These are phyloP conservation scores for Paulownia fortunei DNA, from an alignment of 257 asterid species.

Conservation along the genomic window DNA sequence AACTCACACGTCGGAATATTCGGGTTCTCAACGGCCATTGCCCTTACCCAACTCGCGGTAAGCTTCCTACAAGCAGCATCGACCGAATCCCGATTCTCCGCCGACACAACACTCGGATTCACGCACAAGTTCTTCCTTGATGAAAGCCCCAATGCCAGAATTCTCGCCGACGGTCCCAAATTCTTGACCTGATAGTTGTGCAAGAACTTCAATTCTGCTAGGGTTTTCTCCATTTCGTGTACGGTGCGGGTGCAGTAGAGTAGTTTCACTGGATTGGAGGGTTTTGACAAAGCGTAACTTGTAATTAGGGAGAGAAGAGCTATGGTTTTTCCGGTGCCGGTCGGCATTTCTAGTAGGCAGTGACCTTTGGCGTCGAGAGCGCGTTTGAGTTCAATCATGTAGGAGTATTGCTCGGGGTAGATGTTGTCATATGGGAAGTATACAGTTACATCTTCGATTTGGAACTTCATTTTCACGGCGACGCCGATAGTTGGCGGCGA, in stretches of 20 bases:
- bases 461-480: constrained; percentile 72
- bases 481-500: constrained; percentile 26
- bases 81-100: constrained; percentile 94
- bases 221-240: constrained; percentile 99
- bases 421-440: constrained; percentile 94
- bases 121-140: constrained; percentile 95
- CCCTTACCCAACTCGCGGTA: constrained; percentile 95
- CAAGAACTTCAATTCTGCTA: constrained; percentile 79
- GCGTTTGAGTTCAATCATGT: constrained; percentile 96
- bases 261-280: constrained; percentile 72
- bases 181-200: constrained; percentile 77
- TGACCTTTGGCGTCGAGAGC: constrained; percentile 95
- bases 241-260: constrained; percentile 96
- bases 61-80: constrained; percentile 96
- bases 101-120: constrained; percentile 81
- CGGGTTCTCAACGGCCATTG: constrained; percentile 73
- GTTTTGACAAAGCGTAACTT: constrained; percentile 79
- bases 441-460: constrained; percentile 89
- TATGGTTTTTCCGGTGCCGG: constrained; percentile 96
- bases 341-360: constrained; percentile 95
- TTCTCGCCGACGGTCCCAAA: constrained; percentile 68
- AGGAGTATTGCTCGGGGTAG: constrained; percentile 90
- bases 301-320: constrained; percentile 91
- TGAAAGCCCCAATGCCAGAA: constrained; percentile 85
- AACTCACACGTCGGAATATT: constrained; percentile 74